These are phyloP conservation scores for Coemansia sp. DNA, from an alignment of 192 early-diverging fungal genomes.

Conservation along the genomic window DNA sequence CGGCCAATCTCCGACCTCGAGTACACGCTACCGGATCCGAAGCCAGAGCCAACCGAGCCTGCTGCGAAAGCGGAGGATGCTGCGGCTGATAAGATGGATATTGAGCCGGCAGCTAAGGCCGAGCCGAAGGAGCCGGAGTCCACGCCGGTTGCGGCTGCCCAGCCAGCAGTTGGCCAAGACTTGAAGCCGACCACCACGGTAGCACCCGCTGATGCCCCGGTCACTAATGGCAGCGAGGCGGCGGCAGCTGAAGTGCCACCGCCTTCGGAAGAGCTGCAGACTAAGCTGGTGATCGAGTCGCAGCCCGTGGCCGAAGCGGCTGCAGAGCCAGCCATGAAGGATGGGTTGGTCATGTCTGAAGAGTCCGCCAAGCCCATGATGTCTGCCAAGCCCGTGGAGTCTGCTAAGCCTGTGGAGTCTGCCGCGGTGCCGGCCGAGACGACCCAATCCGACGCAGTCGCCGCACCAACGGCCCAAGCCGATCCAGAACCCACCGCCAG, in stretches of 20 bases:
- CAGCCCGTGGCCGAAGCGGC: neutral
- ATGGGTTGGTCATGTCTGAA: too few relatives aligned
- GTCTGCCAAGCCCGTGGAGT: too few relatives aligned
- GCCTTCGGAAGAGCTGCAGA: neutral
- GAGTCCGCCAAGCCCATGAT: too few relatives aligned
- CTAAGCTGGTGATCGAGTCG: neutral
- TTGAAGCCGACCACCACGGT: too few relatives aligned
- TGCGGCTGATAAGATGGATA: neutral
- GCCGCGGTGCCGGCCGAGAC: too few relatives aligned
- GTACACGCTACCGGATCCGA: constrained; percentile 29
- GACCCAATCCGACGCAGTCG: too few relatives aligned
- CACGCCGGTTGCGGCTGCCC: neutral
- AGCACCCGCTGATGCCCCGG: too few relatives aligned
- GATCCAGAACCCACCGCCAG: too few relatives aligned
- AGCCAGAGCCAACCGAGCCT: neutral
- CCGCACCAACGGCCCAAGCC: too few relatives aligned
- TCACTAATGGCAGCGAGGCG: neutral
- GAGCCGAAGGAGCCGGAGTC: neutral
- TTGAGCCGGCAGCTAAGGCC: neutral
- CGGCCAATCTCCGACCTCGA: constrained; percentile 48
- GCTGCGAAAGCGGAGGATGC: neutral
- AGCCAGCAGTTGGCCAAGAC: too few relatives aligned
- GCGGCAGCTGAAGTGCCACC: constrained; percentile 1
- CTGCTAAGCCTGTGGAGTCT: too few relatives aligned
- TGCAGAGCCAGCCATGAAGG: too few relatives aligned